phyloP scores from a whole-genome alignment of 345 rosid genomes.

The Psidium guajava region DNA sequence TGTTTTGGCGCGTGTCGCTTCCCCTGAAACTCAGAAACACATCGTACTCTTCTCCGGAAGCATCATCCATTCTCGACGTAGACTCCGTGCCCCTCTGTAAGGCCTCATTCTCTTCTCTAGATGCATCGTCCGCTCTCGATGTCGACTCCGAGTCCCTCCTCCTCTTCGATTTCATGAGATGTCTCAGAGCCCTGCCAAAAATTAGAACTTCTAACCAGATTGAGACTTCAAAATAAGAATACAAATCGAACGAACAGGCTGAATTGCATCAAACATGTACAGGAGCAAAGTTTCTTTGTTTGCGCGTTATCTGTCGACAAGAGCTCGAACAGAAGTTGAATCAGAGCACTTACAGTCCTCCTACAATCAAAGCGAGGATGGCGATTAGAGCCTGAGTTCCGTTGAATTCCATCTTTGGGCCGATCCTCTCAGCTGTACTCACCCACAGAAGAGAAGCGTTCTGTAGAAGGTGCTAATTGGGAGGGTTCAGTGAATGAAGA shows the following conservation, averaged over 20 bases:
- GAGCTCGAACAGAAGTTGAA: neutral
- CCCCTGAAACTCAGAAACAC: neutral
- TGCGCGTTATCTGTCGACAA: neutral
- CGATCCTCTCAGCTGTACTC: neutral
- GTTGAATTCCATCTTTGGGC: neutral
- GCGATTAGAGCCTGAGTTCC: neutral
- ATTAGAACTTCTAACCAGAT: too few relatives aligned
- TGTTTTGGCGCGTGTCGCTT: neutral
- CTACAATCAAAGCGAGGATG: neutral
- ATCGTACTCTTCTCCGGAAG: neutral
- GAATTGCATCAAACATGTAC: too few relatives aligned
- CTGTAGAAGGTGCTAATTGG: neutral
- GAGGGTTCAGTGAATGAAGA: neutral
- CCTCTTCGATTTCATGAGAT: too few relatives aligned
- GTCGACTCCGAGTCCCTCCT: too few relatives aligned
- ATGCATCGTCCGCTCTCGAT: too few relatives aligned
- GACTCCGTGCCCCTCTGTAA: too few relatives aligned
- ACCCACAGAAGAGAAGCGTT: neutral
- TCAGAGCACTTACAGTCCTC: neutral
- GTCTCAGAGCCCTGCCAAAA: too few relatives aligned
- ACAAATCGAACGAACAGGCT: too few relatives aligned
- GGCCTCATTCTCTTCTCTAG: neutral
- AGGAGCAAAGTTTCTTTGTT: neutral
- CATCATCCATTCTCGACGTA: too few relatives aligned
- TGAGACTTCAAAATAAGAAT: too few relatives aligned